A percentile compares a stretch with the other conserved stretches of the same genome.
These are phyloP conservation scores for Calamus simplicifolius DNA, from an alignment of 176 grass and related monocot species.

Conservation along the genomic window DNA sequence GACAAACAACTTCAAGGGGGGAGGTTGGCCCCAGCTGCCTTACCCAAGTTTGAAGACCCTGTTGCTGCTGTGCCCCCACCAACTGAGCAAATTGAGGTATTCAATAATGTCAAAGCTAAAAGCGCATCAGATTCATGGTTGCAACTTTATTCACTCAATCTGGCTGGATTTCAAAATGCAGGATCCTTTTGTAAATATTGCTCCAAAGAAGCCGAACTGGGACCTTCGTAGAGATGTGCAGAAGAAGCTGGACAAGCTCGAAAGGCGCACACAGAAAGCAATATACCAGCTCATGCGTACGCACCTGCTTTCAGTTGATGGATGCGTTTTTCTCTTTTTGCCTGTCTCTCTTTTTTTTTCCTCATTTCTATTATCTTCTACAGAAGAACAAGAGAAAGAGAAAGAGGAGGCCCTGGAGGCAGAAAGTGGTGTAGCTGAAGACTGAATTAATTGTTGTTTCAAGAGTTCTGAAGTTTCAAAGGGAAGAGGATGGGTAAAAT, in stretches of 20 bases:
- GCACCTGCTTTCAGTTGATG: not conserved
- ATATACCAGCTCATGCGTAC: conserved; percentile 71
- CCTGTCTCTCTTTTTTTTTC: not conserved
- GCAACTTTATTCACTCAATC: not conserved
- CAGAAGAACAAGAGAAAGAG: conserved; percentile 78
- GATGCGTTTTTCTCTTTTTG: not conserved
- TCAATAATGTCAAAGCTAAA: not conserved
- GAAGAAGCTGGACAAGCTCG: conserved; percentile 85
- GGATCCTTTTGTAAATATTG: conserved; percentile 86
- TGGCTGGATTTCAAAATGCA: conserved; percentile 18
- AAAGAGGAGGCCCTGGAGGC: conserved; percentile 50
- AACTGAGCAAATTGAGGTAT: conserved; percentile 60
- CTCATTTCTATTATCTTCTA: not conserved
- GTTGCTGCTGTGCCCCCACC: conserved; percentile 37
- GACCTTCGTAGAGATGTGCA: conserved; percentile 83
- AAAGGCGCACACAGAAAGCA: conserved; percentile 88
- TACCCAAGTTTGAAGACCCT: conserved; percentile 89
- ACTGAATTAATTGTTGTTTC: conserved; percentile 2
- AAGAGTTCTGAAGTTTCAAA: not conserved
- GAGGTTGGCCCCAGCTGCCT: conserved; percentile 56
- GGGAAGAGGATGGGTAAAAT: not conserved
- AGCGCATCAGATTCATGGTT: not conserved
- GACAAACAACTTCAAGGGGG: conserved; percentile 82
- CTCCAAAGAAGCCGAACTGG: conserved; percentile 98
- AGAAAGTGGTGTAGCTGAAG: conserved; percentile 26